A percentile compares a stretch with the other conserved stretches of the same genome.
Conservation (phyloP, 129 eudicot genomes). For the Ambrosia artemisiifolia region DNA sequence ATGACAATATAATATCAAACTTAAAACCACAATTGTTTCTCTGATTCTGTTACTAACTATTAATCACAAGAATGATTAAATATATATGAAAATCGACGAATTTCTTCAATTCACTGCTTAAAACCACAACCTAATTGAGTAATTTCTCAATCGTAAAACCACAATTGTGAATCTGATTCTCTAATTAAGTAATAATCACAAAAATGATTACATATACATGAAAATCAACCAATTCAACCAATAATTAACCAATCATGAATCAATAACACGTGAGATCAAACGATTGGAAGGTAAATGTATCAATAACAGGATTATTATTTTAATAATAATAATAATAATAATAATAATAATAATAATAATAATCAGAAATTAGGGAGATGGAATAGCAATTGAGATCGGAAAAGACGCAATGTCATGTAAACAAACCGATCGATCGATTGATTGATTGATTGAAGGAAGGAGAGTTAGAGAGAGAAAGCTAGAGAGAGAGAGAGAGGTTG, state of each 20-base stretch:
- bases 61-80: background rate
- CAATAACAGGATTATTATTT: background rate
- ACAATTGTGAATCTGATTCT: background rate
- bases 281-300: background rate
- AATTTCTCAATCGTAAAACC: too few species aligned
- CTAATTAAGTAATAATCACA: background rate
- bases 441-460: background rate
- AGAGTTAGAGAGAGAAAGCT: background rate
- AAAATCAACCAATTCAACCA: background rate
- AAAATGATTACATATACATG: background rate
- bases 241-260: background rate
- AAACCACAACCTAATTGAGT: too few species aligned
- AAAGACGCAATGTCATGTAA: slow-evolving; percentile 19
- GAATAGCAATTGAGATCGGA: slow-evolving; percentile 23
- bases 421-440: slow-evolving; percentile 6
- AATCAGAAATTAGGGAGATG: slow-evolving; percentile 16
- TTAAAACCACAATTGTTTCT: background rate
- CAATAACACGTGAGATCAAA: background rate
- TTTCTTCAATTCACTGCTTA: too few species aligned
- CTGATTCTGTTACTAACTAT: background rate
- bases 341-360: background rate
- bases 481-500: background rate
- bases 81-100: background rate
- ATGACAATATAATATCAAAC: background rate
- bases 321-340: too few species aligned